These are phyloP conservation scores for Amoebophrya sp. DNA, from an alignment of 169 alveolate genomes.

Conservation along the genomic window DNA sequence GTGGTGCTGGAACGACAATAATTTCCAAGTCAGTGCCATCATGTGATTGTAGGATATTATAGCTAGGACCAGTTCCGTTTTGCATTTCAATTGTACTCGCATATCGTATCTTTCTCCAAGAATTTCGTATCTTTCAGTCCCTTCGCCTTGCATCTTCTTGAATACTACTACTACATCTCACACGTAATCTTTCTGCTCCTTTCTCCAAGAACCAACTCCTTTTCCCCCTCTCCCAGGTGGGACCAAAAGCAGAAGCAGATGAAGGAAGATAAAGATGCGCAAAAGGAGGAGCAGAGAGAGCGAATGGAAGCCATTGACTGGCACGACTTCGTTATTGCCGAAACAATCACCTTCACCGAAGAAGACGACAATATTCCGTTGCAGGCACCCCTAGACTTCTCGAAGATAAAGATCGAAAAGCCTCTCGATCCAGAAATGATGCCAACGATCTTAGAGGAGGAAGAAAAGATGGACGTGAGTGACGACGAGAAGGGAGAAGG, in stretches of 20 bases:
- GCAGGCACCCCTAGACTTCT: background rate
- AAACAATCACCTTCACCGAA: conserved; percentile 59
- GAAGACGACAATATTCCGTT: background rate
- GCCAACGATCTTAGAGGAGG: background rate
- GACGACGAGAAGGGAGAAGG: too few species aligned
- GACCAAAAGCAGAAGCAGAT: background rate
- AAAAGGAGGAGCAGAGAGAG: conserved; percentile 56
- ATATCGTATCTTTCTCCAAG: too few species aligned
- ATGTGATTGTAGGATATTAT: too few species aligned
- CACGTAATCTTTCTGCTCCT: too few species aligned
- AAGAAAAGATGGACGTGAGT: background rate
- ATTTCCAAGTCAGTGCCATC: too few species aligned
- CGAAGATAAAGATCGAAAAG: background rate
- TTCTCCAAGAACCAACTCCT: too few species aligned
- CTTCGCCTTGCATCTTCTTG: too few species aligned
- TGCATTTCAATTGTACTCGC: too few species aligned
- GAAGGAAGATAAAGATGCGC: conserved; percentile 44
- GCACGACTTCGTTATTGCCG: conserved; percentile 73
- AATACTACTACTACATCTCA: too few species aligned
- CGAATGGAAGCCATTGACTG: conserved; percentile 66
- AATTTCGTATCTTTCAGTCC: too few species aligned
- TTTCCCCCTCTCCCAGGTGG: background rate
- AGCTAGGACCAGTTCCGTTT: too few species aligned
- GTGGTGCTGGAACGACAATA: too few species aligned
- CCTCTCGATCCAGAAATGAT: background rate